Conservation (phyloP, 768 basidiomycete genomes). For the Leccinum uliginosum region DNA sequence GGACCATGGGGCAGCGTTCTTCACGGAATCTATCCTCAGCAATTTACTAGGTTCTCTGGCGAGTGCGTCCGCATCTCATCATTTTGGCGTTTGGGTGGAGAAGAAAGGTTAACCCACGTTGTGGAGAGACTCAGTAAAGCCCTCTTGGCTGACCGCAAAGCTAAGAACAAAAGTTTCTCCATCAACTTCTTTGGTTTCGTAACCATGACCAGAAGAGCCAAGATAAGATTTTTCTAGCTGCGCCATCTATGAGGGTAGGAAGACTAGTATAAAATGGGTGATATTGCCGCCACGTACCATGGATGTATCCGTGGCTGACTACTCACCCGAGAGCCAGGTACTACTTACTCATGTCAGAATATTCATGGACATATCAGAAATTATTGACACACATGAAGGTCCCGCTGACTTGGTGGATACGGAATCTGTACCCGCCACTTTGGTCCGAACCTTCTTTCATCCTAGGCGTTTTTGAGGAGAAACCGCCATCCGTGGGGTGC, state of each 20-base stretch:
- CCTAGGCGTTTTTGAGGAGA: neutral
- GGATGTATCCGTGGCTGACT: neutral
- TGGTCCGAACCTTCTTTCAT: neutral
- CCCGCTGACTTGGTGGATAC: slow-evolving; percentile 8
- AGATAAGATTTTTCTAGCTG: slow-evolving; percentile 9
- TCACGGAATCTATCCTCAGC: neutral
- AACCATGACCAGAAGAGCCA: slow-evolving; percentile 3
- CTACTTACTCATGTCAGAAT: slow-evolving; percentile 9
- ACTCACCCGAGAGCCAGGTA: slow-evolving; percentile 2
- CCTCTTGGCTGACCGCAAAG: neutral
- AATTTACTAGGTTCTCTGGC: neutral
- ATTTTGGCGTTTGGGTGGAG: neutral
- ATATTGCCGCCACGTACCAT: slow-evolving; percentile 21
- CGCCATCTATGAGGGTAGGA: slow-evolving; percentile 5
- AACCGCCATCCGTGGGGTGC: slow-evolving; percentile 1
- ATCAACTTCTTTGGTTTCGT: slow-evolving; percentile 14
- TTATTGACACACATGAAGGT: slow-evolving; percentile 14
- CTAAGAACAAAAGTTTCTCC: neutral
- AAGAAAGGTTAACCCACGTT: slow-evolving; percentile 26
- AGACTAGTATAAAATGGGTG: slow-evolving; percentile 5
- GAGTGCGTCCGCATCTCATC: neutral
- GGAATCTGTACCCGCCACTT: slow-evolving; percentile 6
- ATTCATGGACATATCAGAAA: slow-evolving; percentile 10
- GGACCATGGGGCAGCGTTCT: neutral
- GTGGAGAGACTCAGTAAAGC: neutral